Percentiles rank a stretch among this genome's conserved stretches.
Evolutionary conservation across 2,329 filamentous ascomycete genomes (phyloP).

Genomic region (Macrophomina pseudophaseolina): DNA sequence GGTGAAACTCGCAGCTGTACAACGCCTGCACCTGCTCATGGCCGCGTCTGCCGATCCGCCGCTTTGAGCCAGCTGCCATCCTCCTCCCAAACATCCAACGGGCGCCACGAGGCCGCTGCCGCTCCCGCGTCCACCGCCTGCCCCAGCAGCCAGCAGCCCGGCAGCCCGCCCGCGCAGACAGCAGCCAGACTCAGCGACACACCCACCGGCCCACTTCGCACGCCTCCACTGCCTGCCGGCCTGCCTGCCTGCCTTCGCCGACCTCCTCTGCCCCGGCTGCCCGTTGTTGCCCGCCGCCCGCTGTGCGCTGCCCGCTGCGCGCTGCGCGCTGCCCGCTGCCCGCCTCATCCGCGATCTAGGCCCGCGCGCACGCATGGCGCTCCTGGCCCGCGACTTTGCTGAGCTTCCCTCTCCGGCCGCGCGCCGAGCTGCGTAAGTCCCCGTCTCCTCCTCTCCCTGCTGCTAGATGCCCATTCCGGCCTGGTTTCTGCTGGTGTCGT

Average conservation of each 20-base stretch:
- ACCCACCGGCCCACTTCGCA: too few species aligned
- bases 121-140: background rate
- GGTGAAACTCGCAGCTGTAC: constrained; percentile 16
- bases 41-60: background rate
- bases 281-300: background rate
- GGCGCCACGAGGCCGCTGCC: constrained; percentile 5
- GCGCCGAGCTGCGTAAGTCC: constrained; percentile 24
- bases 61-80: background rate
- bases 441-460: background rate
- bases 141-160: background rate
- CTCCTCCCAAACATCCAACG: background rate
- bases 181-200: too few species aligned
- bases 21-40: background rate
- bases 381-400: constrained; percentile 22
- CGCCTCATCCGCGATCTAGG: constrained; percentile 4
- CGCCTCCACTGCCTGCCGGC: too few species aligned
- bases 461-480: background rate
- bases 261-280: background rate
- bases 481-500: constrained; percentile 2
- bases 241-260: background rate
- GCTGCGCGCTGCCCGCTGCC: constrained; percentile 1
- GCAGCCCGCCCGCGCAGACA: background rate
- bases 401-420: constrained; percentile 22
- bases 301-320: background rate
- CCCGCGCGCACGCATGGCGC: constrained; percentile 23